Conservation (phyloP, 768 basidiomycete species). For the Termitomyces sp. region DNA sequence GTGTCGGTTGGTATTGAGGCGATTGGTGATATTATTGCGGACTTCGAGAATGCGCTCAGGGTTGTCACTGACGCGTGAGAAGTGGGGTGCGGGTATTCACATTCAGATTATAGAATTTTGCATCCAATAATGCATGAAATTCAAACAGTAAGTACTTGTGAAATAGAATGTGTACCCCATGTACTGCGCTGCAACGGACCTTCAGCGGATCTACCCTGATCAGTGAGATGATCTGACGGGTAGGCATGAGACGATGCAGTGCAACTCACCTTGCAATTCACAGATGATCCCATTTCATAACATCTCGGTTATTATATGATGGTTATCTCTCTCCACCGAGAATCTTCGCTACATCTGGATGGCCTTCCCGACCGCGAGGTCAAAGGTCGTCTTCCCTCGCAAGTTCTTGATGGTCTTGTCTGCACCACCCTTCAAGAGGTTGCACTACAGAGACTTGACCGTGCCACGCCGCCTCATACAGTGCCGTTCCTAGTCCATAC, state of each 20-base stretch:
- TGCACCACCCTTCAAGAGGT: conserved; percentile 1
- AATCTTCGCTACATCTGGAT: neutral
- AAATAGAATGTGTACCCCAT: no score
- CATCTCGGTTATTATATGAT: neutral
- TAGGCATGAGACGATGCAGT: no score
- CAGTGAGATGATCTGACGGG: neutral
- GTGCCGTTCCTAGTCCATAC: conserved; percentile 12
- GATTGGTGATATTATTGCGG: conserved; percentile 36
- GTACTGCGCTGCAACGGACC: no score
- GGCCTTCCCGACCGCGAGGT: conserved; percentile 1
- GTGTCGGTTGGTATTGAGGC: conserved; percentile 37
- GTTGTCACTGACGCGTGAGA: neutral
- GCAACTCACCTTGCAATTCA: neutral
- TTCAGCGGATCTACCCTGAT: neutral
- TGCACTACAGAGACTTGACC: conserved; percentile 8
- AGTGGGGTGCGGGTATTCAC: neutral
- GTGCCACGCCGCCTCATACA: conserved; percentile 10
- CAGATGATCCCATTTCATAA: no score
- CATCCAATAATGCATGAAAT: neutral
- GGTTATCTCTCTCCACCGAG: neutral
- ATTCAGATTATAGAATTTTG: neutral
- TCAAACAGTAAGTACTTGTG: no score
- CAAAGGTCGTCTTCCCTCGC: conserved; percentile 2
- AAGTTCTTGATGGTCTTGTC: conserved; percentile 1
- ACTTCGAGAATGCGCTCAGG: conserved; percentile 28